Conservation (phyloP, 768 basidiomycete species). For the Podaxis sp. region DNA sequence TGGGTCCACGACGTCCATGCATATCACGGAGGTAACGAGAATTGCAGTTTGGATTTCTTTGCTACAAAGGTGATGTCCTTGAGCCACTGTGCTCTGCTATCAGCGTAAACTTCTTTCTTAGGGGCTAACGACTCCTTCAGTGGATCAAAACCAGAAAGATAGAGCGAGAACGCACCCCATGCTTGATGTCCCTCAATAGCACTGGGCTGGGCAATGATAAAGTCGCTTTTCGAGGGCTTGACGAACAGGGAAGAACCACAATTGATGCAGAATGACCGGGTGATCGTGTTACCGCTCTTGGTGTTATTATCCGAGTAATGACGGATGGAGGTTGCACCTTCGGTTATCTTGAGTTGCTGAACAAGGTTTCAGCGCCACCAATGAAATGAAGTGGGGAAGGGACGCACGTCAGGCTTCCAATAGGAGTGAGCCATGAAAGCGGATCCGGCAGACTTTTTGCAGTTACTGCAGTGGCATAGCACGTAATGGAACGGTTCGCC, state of each 20-base stretch:
- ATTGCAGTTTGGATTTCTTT: conserved; percentile 13
- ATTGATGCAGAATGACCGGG: conserved; percentile 30
- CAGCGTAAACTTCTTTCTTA: conserved; percentile 20
- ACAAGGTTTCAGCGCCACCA: not conserved
- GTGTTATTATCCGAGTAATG: conserved; percentile 27
- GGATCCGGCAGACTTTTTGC: conserved; percentile 31
- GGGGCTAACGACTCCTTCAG: conserved; percentile 18
- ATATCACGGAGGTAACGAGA: not conserved
- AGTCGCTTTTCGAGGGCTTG: conserved; percentile 20
- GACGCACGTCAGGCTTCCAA: conserved; percentile 29
- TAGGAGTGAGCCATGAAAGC: conserved; percentile 33
- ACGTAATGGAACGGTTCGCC: conserved; percentile 31
- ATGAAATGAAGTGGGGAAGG: not conserved
- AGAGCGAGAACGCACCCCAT: conserved; percentile 24
- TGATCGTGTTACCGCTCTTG: conserved; percentile 25
- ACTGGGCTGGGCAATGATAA: conserved; percentile 24
- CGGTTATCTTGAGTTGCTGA: conserved; percentile 24
- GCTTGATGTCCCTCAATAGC: conserved; percentile 22
- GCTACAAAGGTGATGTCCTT: conserved; percentile 22
- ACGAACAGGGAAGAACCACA: conserved; percentile 30
- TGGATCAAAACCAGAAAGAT: not conserved
- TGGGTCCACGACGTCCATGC: no score
- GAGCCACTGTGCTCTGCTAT: conserved; percentile 21
- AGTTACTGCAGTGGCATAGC: conserved; percentile 34
- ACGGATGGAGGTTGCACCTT: conserved; percentile 25